Base-by-base conservation (phyloP, 2,329 filamentous ascomycete genomes). In the Gyromitra esculenta region DNA sequence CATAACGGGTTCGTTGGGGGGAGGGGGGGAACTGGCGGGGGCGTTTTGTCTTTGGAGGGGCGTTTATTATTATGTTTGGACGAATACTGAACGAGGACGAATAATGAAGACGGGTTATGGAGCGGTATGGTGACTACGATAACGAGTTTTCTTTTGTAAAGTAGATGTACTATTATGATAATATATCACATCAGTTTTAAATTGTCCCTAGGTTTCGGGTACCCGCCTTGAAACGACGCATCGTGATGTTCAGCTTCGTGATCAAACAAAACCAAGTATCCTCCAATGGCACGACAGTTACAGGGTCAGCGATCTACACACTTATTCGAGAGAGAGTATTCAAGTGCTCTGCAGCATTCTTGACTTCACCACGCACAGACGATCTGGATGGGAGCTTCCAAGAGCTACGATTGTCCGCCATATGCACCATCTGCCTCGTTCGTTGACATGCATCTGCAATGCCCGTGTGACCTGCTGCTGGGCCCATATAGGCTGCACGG, bases 41-140 rank as follows among this genome's bases (percentile, higher is more conserved):
- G 63, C 60, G 60, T 73, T 75, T 31, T 71, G 39, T 56, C 52
- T 76, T 72, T 60, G 21, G 66, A 48, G 66, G 41, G 57, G 62
- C 62, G 69, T 72, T 76, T 57, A 60, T 66, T 66, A 72, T 73
- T 66, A 63, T 73, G 62, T 48, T 60, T 75, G 57, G 66, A 39
- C 67, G 54, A 65, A 57, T 73, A 43, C 48, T 21, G 21, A 62
- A 63, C 59, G 4, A 37, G 59, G n/a, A 60, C 66, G 72, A 75
- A 70, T 75, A 70, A 71, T 25, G 43, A 59, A 35, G 13, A 52
- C 52, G 15, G 18, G 18, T 65, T 60, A 57, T 59, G 52, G 50
- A n/a, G 13, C 62, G 35, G 70, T 31, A 60, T 70, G 45, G 37
- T 2, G n/a, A 18, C 8, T 35, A 41, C 18, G 57, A 65, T 71